Conservation (phyloP, 805 yeast species). For the Teunomyces cretensis region DNA sequence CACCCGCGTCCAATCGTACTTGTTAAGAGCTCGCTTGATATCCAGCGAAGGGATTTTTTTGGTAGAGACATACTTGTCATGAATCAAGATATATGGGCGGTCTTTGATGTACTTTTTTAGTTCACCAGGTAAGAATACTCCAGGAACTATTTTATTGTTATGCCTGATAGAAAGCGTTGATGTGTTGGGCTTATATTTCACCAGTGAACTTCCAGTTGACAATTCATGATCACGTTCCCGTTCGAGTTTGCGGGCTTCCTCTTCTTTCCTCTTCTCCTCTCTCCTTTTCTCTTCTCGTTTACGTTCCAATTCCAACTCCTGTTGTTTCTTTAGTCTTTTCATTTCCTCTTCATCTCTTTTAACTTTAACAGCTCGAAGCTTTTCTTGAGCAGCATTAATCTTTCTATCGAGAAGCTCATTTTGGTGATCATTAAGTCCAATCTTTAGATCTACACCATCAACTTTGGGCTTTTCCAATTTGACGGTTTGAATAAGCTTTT, state of each 20-base stretch:
- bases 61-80: conserved; percentile 49
- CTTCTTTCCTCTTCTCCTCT: conserved; percentile 12
- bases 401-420: conserved; percentile 36
- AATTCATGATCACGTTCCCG: conserved; percentile 5
- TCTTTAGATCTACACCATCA: conserved; percentile 53
- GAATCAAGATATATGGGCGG: conserved; percentile 58
- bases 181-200: conserved; percentile 28
- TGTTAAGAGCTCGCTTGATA: conserved; percentile 55
- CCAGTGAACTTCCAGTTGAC: conserved; percentile 8
- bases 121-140: conserved; percentile 48
- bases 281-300: conserved; percentile 12
- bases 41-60: conserved; percentile 51
- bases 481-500: conserved; percentile 26
- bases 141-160: conserved; percentile 30
- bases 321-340: conserved; percentile 12
- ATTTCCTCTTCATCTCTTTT: conserved; percentile 36
- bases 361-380: conserved; percentile 21
- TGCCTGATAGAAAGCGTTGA: conserved; percentile 34
- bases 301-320: conserved; percentile 17
- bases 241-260: conserved; percentile 6
- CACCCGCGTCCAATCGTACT: conserved; percentile 66
- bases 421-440: conserved; percentile 50
- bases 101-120: conserved; percentile 50
- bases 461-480: conserved; percentile 37
- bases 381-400: conserved; percentile 35